A percentile compares a stretch with the other conserved stretches of the same genome.
Evolutionary conservation across 78 protist genomes (phyloP).

Genomic region (Dictyostelium discoideum): dicty_2.7 NC_007088.5:7710001-7710500

Average conservation of each 20-base stretch:
- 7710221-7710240: not conserved
- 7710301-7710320: too few relatives aligned
- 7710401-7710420: too few relatives aligned
- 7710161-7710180: not conserved
- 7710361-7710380: too few relatives aligned
- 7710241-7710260: not conserved
- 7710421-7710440: too few relatives aligned
- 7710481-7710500: too few relatives aligned
- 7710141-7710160: not conserved
- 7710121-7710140: not conserved
- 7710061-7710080: not conserved
- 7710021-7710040: not conserved
- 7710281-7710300: too few relatives aligned
- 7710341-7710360: too few relatives aligned
- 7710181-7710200: not conserved
- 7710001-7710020: not conserved
- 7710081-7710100: not conserved
- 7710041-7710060: not conserved
- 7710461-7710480: too few relatives aligned
- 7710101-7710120: not conserved
- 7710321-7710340: too few relatives aligned
- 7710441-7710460: too few relatives aligned
- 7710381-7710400: too few relatives aligned
- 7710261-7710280: too few relatives aligned
- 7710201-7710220: not conserved